phyloP scores from a whole-genome alignment of 345 rosid species.

The Bruguiera sexangula region DNA sequence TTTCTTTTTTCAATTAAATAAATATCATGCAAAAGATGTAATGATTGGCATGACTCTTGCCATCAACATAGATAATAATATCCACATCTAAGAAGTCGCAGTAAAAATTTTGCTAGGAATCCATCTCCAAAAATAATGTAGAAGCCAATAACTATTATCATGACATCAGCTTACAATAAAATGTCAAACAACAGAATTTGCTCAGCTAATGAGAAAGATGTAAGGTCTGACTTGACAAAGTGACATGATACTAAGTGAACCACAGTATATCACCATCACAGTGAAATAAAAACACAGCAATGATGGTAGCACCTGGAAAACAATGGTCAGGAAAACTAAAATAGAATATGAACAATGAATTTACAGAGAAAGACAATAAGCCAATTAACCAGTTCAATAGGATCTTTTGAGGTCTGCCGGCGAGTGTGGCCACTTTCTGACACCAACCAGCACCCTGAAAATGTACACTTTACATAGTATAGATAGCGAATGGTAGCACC shows the following conservation, averaged over 20 bases:
- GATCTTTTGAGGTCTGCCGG: constrained; percentile 42
- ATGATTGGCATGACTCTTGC: too few species aligned
- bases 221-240: neutral
- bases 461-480: constrained; percentile 64
- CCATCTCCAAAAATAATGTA: neutral
- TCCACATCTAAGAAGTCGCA: too few species aligned
- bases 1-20: too few species aligned
- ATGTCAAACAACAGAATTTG: neutral
- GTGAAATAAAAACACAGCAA: neutral
- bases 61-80: too few species aligned
- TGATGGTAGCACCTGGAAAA: neutral
- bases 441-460: constrained; percentile 61
- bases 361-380: constrained; percentile 17
- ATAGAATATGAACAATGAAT: constrained; percentile 12
- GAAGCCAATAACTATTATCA: neutral
- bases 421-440: constrained; percentile 57
- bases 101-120: neutral
- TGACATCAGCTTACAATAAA: neutral
- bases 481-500: constrained; percentile 86
- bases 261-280: neutral
- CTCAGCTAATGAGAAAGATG: neutral
- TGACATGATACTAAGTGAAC: neutral
- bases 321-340: neutral
- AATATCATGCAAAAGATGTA: too few species aligned
- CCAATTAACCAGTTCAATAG: constrained; percentile 58